Conservation (phyloP, 2,329 filamentous ascomycete species). For the Talaromyces sp. region DNA sequence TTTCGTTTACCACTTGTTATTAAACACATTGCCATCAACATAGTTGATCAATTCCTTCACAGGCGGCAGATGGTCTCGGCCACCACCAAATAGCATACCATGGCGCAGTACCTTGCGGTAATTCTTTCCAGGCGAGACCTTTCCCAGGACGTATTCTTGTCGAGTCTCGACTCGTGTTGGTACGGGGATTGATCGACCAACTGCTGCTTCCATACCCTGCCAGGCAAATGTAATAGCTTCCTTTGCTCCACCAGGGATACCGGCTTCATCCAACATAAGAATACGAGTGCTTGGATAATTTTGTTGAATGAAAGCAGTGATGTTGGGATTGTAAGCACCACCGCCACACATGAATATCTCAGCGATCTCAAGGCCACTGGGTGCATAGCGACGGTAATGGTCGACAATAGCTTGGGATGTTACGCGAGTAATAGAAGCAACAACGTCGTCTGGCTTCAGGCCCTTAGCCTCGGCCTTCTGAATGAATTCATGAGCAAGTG, state of each 20-base stretch:
- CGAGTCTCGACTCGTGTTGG: conserved; percentile 58
- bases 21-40: conserved; percentile 51
- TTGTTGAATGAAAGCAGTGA: conserved; percentile 55
- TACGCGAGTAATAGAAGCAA: conserved; percentile 63
- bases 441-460: conserved; percentile 54
- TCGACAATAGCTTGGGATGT: conserved; percentile 61
- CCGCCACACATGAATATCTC: conserved; percentile 66
- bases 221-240: conserved; percentile 64
- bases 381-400: conserved; percentile 46
- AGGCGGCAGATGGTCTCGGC: conserved; percentile 46
- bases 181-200: conserved; percentile 59
- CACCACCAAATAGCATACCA: conserved; percentile 55
- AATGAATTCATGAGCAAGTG: conserved; percentile 57
- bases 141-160: conserved; percentile 56
- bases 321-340: conserved; percentile 62
- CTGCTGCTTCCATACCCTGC: conserved; percentile 63
- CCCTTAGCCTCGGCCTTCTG: conserved; percentile 49
- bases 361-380: conserved; percentile 48
- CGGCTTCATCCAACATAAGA: conserved; percentile 60
- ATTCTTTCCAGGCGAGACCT: conserved; percentile 58
- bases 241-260: conserved; percentile 60
- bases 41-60: conserved; percentile 57
- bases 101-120: conserved; percentile 57
- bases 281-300: conserved; percentile 55
- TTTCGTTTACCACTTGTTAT: conserved; percentile 48